These are phyloP conservation scores for Mucor ambiguus DNA, from an alignment of 371 early-diverging fungal genomes.

Conservation along the genomic window DNA sequence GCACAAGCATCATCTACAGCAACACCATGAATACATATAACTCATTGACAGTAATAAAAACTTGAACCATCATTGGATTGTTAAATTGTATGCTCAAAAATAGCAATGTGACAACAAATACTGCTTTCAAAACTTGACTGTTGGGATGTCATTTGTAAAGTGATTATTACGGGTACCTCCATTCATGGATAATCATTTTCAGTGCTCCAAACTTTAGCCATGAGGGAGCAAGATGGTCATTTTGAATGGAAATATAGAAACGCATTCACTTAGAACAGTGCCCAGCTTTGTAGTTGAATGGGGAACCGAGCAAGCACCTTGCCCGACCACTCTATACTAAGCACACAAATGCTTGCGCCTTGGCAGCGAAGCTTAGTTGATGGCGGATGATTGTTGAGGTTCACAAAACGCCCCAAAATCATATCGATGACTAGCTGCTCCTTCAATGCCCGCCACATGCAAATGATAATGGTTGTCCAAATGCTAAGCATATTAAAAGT, in stretches of 20 bases:
- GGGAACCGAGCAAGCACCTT: background rate
- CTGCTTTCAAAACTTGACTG: background rate
- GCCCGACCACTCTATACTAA: background rate
- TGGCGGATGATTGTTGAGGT: background rate
- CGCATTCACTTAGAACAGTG: too few species aligned
- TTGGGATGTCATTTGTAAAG: background rate
- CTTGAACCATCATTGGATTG: background rate
- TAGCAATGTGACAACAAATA: background rate
- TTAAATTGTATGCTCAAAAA: background rate
- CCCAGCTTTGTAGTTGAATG: background rate
- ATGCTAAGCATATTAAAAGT: background rate
- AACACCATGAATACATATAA: background rate
- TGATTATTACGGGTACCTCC: background rate
- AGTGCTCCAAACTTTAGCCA: background rate
- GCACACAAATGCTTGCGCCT: background rate
- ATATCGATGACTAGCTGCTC: background rate
- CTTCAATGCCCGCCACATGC: background rate
- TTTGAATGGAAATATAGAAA: too few species aligned
- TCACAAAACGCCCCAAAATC: background rate
- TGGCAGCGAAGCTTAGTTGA: background rate
- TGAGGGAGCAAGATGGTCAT: too few species aligned
- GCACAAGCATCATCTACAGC: background rate
- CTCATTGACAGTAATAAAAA: background rate
- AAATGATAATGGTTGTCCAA: background rate
- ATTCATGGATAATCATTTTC: background rate